phyloP scores from a whole-genome alignment of 164 flowering plant species.

The Stephania cephalantha region DNA sequence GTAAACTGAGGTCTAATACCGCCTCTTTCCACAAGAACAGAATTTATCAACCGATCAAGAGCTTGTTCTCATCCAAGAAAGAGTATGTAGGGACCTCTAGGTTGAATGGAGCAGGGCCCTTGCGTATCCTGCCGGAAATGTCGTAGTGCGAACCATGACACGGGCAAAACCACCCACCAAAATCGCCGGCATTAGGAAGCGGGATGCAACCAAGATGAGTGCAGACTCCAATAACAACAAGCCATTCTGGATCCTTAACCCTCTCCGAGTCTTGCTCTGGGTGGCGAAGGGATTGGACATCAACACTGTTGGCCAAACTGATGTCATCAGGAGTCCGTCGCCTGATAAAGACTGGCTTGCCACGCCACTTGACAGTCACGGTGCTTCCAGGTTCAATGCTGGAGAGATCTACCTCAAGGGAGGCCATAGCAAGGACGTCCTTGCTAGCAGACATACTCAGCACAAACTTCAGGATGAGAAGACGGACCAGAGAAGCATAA shows the following conservation, averaged over 20 bases:
- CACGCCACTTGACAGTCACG: constrained; percentile 34
- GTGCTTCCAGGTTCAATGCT: constrained; percentile 32
- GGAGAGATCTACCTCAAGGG: constrained; percentile 36
- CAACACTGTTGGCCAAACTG: constrained; percentile 29
- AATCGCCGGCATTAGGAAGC: constrained; percentile 39
- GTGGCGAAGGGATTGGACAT: constrained; percentile 26
- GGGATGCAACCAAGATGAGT: constrained; percentile 43
- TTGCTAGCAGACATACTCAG: constrained; percentile 41
- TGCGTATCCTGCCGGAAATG: constrained; percentile 37
- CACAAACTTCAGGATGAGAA: constrained; percentile 33
- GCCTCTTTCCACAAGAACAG: background rate
- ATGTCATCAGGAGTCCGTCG: constrained; percentile 35
- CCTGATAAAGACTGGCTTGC: constrained; percentile 37
- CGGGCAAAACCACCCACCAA: constrained; percentile 42
- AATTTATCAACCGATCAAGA: constrained; percentile 27
- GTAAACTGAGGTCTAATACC: background rate
- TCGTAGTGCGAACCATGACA: constrained; percentile 43
- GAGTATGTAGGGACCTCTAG: constrained; percentile 35
- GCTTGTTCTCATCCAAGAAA: constrained; percentile 31
- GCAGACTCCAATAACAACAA: constrained; percentile 34
- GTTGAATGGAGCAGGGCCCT: constrained; percentile 39
- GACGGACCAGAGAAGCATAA: constrained; percentile 33
- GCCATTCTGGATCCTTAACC: constrained; percentile 39
- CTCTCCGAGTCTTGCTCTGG: constrained; percentile 30
- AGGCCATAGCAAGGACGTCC: constrained; percentile 37